These are phyloP conservation scores for Nakazawaea siamensis DNA, from an alignment of 805 yeast genomes.

Conservation along the genomic window DNA sequence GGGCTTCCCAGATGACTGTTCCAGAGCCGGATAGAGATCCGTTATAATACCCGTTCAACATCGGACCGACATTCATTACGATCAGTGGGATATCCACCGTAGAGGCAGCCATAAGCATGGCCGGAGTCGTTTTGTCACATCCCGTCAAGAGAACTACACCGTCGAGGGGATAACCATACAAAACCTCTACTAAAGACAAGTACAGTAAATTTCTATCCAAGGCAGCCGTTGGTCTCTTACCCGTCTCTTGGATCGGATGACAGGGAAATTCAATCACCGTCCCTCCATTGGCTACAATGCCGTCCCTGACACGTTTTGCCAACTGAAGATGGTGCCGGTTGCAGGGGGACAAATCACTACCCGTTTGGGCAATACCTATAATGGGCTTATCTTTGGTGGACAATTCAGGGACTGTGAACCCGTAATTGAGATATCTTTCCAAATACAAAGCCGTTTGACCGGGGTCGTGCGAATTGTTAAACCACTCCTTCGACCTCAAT, in stretches of 20 bases:
- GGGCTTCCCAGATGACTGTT: conserved; percentile 17
- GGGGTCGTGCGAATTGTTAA: conserved; percentile 15
- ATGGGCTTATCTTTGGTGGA: conserved; percentile 12
- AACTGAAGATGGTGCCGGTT: conserved; percentile 16
- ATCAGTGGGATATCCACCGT: conserved; percentile 86
- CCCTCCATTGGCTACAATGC: conserved; percentile 17
- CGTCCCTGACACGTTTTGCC: conserved; percentile 17
- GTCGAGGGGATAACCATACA: conserved; percentile 17
- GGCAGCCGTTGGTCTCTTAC: conserved; percentile 17
- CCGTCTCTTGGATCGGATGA: conserved; percentile 18
- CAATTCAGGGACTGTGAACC: conserved; percentile 14
- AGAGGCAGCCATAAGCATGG: conserved; percentile 89
- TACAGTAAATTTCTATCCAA: conserved; percentile 17
- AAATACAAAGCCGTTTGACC: conserved; percentile 18
- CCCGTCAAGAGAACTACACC: conserved; percentile 18
- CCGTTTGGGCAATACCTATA: conserved; percentile 15
- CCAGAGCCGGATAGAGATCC: conserved; percentile 48
- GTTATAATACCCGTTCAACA: conserved; percentile 18
- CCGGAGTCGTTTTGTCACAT: conserved; percentile 94
- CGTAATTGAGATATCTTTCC: conserved; percentile 18
- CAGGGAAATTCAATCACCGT: conserved; percentile 18
- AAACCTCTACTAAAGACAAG: conserved; percentile 15
- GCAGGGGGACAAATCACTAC: conserved; percentile 15
- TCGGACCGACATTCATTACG: conserved; percentile 81
- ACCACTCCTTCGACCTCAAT: conserved; percentile 17